Conservation (phyloP, 2,329 filamentous ascomycete genomes). For the Didymella lethalis region DNA sequence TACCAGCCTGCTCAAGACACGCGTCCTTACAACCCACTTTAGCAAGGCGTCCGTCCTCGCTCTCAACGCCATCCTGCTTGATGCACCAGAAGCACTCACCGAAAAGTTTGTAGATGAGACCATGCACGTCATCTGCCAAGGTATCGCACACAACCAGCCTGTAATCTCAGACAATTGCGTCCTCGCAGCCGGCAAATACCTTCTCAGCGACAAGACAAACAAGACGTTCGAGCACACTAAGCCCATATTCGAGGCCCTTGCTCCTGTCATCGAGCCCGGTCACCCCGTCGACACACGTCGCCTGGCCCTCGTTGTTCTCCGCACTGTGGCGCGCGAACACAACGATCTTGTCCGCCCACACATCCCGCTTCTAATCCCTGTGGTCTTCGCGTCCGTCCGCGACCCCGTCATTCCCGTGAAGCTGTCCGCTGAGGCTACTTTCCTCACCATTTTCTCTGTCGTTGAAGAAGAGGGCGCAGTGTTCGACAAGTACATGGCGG, state of each 20-base stretch:
- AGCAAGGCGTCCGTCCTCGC: constrained; percentile 82
- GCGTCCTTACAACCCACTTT: constrained; percentile 79
- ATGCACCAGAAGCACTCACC: constrained; percentile 75
- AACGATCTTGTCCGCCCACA: constrained; percentile 84
- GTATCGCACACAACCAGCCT: constrained; percentile 74
- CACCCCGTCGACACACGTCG: constrained; percentile 83
- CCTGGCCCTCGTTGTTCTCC: constrained; percentile 83
- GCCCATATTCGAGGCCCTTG: constrained; percentile 79
- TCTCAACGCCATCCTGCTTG: constrained; percentile 86
- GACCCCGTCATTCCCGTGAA: constrained; percentile 95
- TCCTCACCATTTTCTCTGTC: constrained; percentile 88
- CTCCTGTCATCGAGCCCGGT: constrained; percentile 77
- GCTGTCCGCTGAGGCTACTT: constrained; percentile 91
- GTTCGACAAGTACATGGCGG: constrained; percentile 89
- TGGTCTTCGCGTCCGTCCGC: constrained; percentile 88
- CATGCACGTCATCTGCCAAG: constrained; percentile 78
- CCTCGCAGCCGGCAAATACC: constrained; percentile 88
- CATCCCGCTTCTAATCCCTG: constrained; percentile 77
- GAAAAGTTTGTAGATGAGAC: constrained; percentile 76
- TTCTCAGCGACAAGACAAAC: constrained; percentile 70
- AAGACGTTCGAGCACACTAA: constrained; percentile 80
- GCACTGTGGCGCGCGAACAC: constrained; percentile 81
- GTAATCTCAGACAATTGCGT: constrained; percentile 89
- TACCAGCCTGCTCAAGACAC: constrained; percentile 66
- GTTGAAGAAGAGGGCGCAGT: constrained; percentile 84